Evolutionary conservation across 257 asterid genomes (phyloP), one percentile per base, ranked within the genome.

Genomic region (Salvia miltiorrhiza): DNA sequence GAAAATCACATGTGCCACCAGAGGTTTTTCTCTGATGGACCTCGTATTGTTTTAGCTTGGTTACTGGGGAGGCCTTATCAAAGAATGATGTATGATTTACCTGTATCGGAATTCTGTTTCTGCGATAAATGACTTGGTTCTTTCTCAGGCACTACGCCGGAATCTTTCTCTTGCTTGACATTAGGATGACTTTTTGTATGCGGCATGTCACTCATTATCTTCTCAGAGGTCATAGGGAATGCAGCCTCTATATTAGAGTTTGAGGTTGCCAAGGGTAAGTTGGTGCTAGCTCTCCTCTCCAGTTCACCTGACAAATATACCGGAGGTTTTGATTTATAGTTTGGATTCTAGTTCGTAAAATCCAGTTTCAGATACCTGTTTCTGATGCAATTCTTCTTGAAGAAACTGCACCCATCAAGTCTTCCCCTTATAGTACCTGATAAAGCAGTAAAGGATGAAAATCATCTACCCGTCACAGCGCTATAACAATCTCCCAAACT

Each of bases 11-110:
- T 19, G 37, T 40, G 61, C 65, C 39, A 52, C 72, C 83, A 67
- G 73, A 65, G 73, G 40, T 59, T 75, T 80, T 76, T 58, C 67
- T 68, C 20, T 41, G 84, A 45, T 62, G 80, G 50, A 61, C 54
- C 44, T 60, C 67, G 43, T 24, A 40, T 63, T 83, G 59, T 45
- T 80, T 90, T 72, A 60, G 66, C 77, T 77, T 78, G 73, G 83
- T 73, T 59, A 67, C 77, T 41, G 73, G 63, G 70, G 81, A 71
- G 66, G 73, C 83, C 71, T 74, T 73, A 32, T 69, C 72, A 63
- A 76, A 53, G 35, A 67, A 67, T 37, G 88, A 83, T 65, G 78
- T 61, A 59, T 63, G 78, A 43, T 37, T 65, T 26, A 48, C 71
- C 71, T 40, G 47, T 76, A 24, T 79, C 85, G 16, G 73, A 54